Percentiles rank a stretch among this genome's conserved stretches.
Evolutionary conservation across 2,329 filamentous ascomycete genomes (phyloP).

Genomic region (Gnomoniopsis sp.): DNA sequence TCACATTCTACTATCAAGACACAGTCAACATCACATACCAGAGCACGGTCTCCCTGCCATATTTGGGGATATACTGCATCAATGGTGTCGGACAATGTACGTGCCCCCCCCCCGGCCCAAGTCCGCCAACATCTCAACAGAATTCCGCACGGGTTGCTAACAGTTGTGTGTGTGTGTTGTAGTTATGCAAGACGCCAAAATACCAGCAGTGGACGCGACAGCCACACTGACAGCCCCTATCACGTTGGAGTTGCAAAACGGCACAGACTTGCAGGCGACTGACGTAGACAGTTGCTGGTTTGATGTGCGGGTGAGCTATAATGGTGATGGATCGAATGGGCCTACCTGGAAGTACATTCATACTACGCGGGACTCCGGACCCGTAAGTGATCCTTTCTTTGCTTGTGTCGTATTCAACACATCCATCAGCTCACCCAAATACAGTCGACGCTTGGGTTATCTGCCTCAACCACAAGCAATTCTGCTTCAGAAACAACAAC

Average conservation of each 20-base stretch:
- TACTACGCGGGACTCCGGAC: neutral
- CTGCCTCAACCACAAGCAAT: neutral
- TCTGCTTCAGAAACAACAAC: neutral
- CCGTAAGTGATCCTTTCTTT: neutral
- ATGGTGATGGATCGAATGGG: neutral
- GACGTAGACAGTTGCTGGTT: constrained; percentile 2
- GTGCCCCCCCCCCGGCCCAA: neutral
- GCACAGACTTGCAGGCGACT: neutral
- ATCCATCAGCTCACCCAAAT: neutral
- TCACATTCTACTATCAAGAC: constrained; percentile 1
- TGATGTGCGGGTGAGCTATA: neutral
- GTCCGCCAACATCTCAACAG: neutral
- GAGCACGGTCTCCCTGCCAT: neutral
- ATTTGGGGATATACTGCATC: neutral
- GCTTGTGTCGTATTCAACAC: neutral
- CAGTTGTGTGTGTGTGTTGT: neutral
- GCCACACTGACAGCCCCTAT: neutral
- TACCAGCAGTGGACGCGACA: neutral
- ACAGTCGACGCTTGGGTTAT: neutral
- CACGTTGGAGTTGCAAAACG: neutral
- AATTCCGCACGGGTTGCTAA: neutral
- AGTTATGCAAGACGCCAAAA: neutral
- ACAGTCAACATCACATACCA: neutral
- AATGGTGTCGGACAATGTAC: neutral
- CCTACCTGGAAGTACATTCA: constrained; percentile 3